These are phyloP conservation scores for Diaporthe vexans DNA, from an alignment of 2,329 filamentous ascomycete genomes.

Conservation along the genomic window DNA sequence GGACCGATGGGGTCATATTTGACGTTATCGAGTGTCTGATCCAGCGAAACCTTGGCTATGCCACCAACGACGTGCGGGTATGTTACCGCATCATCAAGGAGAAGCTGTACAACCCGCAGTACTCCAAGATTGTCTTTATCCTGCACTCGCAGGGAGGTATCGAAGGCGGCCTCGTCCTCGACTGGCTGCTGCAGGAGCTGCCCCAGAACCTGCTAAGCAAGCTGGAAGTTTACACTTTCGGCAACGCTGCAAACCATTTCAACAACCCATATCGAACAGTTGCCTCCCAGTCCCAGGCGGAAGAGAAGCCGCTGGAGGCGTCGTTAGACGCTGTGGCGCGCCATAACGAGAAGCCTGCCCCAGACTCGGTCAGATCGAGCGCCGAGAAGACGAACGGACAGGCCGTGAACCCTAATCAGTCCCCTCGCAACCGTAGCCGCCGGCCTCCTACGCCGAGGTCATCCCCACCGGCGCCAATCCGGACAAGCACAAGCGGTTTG, in stretches of 20 bases:
- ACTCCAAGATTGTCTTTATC: slow-evolving; percentile 80
- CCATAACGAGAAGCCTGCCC: not conserved
- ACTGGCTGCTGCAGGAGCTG: slow-evolving; percentile 82
- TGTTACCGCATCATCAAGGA: slow-evolving; percentile 75
- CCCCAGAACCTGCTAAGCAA: slow-evolving; percentile 75
- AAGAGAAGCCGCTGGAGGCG: slow-evolving; percentile 52
- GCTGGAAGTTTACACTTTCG: slow-evolving; percentile 84
- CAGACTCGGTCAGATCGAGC: not conserved
- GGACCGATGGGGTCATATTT: slow-evolving; percentile 80
- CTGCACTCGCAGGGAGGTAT: slow-evolving; percentile 85
- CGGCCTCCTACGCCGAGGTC: slow-evolving; percentile 14
- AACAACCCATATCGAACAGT: slow-evolving; percentile 77
- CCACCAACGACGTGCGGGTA: slow-evolving; percentile 75
- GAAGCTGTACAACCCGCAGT: slow-evolving; percentile 71
- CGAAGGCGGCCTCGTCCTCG: slow-evolving; percentile 78
- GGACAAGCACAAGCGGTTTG: slow-evolving; percentile 31
- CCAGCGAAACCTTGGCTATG: slow-evolving; percentile 81
- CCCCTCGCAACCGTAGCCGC: not conserved
- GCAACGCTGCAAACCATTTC: slow-evolving; percentile 84
- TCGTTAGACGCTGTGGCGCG: slow-evolving; percentile 50
- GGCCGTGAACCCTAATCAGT: not conserved
- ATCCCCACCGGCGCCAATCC: slow-evolving; percentile 27
- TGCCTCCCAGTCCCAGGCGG: slow-evolving; percentile 57
- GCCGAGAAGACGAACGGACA: not conserved
- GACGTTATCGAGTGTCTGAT: slow-evolving; percentile 84